Evolutionary conservation across 805 yeast species (phyloP), one percentile per base, ranked within the genome.

Genomic region (Barnettozyma californica): DNA sequence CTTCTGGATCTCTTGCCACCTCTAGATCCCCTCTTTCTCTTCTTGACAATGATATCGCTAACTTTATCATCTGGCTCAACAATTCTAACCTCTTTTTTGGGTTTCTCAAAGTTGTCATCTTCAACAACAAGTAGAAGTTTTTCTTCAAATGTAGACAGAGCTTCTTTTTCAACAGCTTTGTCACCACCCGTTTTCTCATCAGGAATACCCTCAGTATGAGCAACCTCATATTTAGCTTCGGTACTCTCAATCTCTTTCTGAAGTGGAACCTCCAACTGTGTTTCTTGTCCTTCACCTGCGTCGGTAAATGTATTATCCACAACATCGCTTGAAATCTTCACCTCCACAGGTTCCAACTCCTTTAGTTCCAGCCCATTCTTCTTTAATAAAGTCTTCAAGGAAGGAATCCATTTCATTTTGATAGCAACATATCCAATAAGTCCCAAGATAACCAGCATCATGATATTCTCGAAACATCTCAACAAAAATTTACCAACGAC

Each of bases 1-100:
- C 56, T 57, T 53, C 73, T 78, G 42, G 76, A 66, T 58, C 84
- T 77, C 56, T 81, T 81, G 0, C 96, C 95, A 13, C 96, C 96
- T 50, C 97, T 72, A 9, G 84, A 74, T 5, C 97, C 97, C 60
- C 97, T 76, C 61, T 87, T 90, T 25, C 96, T 73, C 58, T 77
- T 83, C 65, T 80, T 83, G 46, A 73, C 68, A 19, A 14, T 10
- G 2, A 67, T 61, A 13, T 50, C 42, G 0, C 62, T 38, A 18
- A 18, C 56, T 51, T 64, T 41, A 52, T 51, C 51, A 21, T 64
- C 62, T 11, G 64, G 66, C 40, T 59, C 68, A 29, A 59, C 33
- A 38, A 61, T 62, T 29, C 57, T 58, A 3, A 62, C 63, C 39
- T 55, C 60, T 41, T 61, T 64, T 45, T 55, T 58, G 2, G 36